Evolutionary conservation across 805 yeast species (phyloP), one percentile per base, ranked within the genome.

Genomic region (Pichia occidentalis): DNA sequence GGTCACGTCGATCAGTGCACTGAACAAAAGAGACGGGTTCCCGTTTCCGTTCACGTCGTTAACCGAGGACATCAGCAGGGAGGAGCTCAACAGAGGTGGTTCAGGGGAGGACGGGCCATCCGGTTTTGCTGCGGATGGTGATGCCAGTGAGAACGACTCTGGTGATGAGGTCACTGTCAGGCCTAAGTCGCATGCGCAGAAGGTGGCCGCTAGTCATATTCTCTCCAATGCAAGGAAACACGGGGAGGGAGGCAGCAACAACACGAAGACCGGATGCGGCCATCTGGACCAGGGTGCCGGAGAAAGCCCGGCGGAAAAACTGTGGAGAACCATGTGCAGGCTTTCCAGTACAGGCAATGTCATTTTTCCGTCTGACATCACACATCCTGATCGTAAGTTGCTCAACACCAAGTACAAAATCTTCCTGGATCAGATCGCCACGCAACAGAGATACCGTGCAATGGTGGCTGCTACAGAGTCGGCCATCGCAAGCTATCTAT

Each of bases 271-370:
- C n/a, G n/a, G n/a, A n/a, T n/a, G n/a, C n/a, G n/a, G n/a, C 26
- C 40, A 11, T 35, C 39, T 20, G 25, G 20, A 3, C 8, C 12
- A 27, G 23, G 18, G 17, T 12, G 22, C 33, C 18, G 25, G 13
- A 4, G 46, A 39, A 14, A 52, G 56, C 28, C 61, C 74, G 4
- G 85, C 85, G 24, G 79, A 77, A 46, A 71, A 68, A 39, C 66
- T 92, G 42, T 90, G 97, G 97, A 74, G 77, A 25, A 77, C 82
- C 26, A 92, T 92, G 98, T 73, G 73, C 48, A 70, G 71, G 44
- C 70, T 88, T 67, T 81, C 95, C 1, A 90, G 95, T 7, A 75
- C 80, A 17, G 97, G 96, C 31, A 70, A 71, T 48, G 86, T 80
- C 10, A 82, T 92, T 27, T 60, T 66, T 46, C 97, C 98, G 4